Evolutionary conservation across 1,284 basidiomycete species (phyloP).

Genomic region (Vanrija sp.): DNA sequence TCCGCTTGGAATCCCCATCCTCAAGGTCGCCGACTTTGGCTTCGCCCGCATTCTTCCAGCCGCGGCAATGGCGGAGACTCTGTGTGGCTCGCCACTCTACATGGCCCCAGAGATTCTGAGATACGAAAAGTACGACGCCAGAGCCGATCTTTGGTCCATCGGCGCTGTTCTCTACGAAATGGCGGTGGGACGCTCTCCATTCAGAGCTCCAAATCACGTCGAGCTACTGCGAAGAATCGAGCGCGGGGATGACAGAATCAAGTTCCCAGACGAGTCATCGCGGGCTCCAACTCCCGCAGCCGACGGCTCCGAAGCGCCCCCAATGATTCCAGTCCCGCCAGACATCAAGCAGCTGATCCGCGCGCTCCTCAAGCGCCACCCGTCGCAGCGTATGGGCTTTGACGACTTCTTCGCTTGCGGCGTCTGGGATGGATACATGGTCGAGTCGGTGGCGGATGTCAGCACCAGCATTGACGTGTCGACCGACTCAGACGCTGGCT

Average conservation of each 20-base stretch:
- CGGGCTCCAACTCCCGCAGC: constrained; percentile 50
- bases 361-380: constrained; percentile 73
- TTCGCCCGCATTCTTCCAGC: constrained; percentile 91
- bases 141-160: constrained; percentile 96
- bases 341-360: constrained; percentile 90
- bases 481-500: constrained; percentile 30
- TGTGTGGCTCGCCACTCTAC: constrained; percentile 96
- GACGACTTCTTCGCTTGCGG: constrained; percentile 84
- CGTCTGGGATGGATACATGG: constrained; percentile 77
- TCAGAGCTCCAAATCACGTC: constrained; percentile 92
- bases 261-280: constrained; percentile 79
- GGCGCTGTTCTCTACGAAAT: constrained; percentile 97
- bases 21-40: constrained; percentile 97
- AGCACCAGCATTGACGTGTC: constrained; percentile 35
- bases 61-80: constrained; percentile 91
- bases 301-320: constrained; percentile 13
- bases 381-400: constrained; percentile 79
- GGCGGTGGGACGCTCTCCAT: constrained; percentile 87
- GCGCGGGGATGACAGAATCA: constrained; percentile 65
- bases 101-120: constrained; percentile 98
- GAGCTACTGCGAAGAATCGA: constrained; percentile 94
- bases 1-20: constrained; percentile 84
- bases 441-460: constrained; percentile 46
- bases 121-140: constrained; percentile 97
- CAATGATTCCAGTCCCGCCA: constrained; percentile 58